Conservation (phyloP, 2,329 filamentous ascomycete species). For the Phyllosticta citrichinensis region DNA sequence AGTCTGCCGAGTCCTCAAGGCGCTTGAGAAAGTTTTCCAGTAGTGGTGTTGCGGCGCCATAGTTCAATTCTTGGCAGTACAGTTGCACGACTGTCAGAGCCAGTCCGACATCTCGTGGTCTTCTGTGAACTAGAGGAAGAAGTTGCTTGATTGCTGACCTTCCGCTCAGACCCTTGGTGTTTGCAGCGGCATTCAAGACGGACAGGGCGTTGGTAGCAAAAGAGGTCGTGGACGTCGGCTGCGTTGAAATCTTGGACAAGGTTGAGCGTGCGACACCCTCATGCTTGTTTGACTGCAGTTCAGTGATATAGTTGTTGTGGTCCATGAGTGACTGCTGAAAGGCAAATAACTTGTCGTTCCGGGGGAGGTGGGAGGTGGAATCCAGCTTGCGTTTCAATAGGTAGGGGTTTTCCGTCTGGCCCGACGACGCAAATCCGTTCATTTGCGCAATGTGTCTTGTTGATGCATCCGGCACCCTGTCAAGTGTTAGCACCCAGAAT, state of each 20-base stretch:
- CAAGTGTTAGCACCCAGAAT: slow-evolving; percentile 1
- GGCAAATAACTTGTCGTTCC: slow-evolving; percentile 58
- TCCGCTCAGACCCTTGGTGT: slow-evolving; percentile 52
- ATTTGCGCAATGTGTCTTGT: slow-evolving; percentile 57
- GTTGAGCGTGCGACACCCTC: slow-evolving; percentile 52
- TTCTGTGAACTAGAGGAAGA: slow-evolving; percentile 57
- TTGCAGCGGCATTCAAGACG: slow-evolving; percentile 64
- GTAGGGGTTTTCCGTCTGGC: slow-evolving; percentile 52
- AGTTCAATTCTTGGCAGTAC: slow-evolving; percentile 62
- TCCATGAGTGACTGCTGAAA: slow-evolving; percentile 55
- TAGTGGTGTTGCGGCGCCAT: slow-evolving; percentile 61
- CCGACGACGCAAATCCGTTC: slow-evolving; percentile 47
- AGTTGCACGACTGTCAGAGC: slow-evolving; percentile 72
- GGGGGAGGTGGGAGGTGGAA: slow-evolving; percentile 34
- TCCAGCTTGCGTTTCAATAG: slow-evolving; percentile 53
- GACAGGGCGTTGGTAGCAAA: slow-evolving; percentile 46
- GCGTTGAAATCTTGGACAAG: slow-evolving; percentile 28
- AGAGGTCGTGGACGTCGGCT: slow-evolving; percentile 33
- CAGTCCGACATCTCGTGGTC: slow-evolving; percentile 72
- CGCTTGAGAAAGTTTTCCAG: slow-evolving; percentile 66
- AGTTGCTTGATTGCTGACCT: slow-evolving; percentile 62
- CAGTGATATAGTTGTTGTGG: slow-evolving; percentile 55
- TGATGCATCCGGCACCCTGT: slow-evolving; percentile 56
- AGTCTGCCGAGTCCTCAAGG: slow-evolving; percentile 52
- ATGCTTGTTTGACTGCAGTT: slow-evolving; percentile 59